Conservation (phyloP, 805 yeast species). For the Metschnikowia kofuensis region DNA sequence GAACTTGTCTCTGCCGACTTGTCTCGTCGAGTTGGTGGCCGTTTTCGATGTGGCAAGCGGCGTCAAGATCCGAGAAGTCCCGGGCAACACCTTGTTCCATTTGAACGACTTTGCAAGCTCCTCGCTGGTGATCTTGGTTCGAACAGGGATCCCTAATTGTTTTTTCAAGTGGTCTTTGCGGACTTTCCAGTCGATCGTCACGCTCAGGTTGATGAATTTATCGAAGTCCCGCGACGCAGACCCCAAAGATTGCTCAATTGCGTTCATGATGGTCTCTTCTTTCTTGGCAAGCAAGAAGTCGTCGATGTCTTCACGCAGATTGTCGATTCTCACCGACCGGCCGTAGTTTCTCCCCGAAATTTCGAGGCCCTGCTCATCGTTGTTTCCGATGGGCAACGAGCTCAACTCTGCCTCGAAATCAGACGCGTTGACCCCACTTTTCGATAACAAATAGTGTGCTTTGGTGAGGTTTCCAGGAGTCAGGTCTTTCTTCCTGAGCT, state of each 20-base stretch:
- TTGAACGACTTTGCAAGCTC: constrained; percentile 25
- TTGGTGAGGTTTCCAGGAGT: constrained; percentile 48
- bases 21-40: constrained; percentile 21
- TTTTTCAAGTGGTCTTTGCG: constrained; percentile 72
- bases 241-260: constrained; percentile 76
- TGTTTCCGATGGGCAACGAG: constrained; percentile 18
- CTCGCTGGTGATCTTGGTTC: constrained; percentile 12
- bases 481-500: constrained; percentile 42
- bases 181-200: constrained; percentile 80
- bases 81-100: constrained; percentile 36
- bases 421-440: constrained; percentile 83
- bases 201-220: constrained; percentile 63
- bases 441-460: constrained; percentile 86
- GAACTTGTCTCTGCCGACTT: constrained; percentile 52
- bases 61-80: constrained; percentile 31
- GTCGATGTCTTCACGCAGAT: constrained; percentile 38
- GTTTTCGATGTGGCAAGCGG: constrained; percentile 24
- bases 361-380: not conserved
- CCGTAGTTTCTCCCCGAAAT: not conserved
- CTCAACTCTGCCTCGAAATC: constrained; percentile 66
- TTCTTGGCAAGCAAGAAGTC: constrained; percentile 64
- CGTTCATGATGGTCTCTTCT: constrained; percentile 76
- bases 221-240: constrained; percentile 84
- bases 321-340: not conserved
- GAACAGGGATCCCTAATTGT: constrained; percentile 51